Percentiles rank a stretch among this genome's conserved stretches.
phyloP scores from a whole-genome alignment of 257 asterid genomes.

The Ballota nigra region DNA sequence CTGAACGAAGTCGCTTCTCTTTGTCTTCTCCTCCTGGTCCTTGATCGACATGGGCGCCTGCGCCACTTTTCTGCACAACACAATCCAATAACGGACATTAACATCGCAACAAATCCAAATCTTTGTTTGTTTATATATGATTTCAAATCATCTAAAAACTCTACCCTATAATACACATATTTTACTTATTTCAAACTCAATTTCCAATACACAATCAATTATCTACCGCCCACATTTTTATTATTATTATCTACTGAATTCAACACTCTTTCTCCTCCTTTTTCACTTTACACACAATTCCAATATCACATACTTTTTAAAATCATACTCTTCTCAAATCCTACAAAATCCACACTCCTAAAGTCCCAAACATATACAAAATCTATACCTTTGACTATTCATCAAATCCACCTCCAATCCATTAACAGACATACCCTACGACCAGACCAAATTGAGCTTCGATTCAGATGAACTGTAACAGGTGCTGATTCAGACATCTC shows the following conservation, averaged over 20 bases:
- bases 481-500: too few species aligned
- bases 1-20: slow-evolving; percentile 70
- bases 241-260: background rate
- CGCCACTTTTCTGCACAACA: slow-evolving; percentile 55
- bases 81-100: background rate
- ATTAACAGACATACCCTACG: too few species aligned
- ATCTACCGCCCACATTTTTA: background rate
- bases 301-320: background rate
- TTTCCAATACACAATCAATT: background rate
- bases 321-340: background rate
- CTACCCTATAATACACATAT: background rate
- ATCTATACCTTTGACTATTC: background rate
- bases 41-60: slow-evolving; percentile 71
- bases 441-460: too few species aligned
- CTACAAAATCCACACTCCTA: background rate
- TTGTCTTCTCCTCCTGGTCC: slow-evolving; percentile 84
- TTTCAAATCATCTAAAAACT: background rate
- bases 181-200: background rate
- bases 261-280: background rate
- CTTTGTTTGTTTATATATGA: background rate
- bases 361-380: too few species aligned
- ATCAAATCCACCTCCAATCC: background rate
- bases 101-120: background rate
- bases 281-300: background rate
- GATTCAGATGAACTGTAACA: too few species aligned